A percentile compares a stretch with the other conserved stretches of the same genome.
Conservation (phyloP, 202 grass and related monocot genomes). For the Elaeis oleifera region DNA sequence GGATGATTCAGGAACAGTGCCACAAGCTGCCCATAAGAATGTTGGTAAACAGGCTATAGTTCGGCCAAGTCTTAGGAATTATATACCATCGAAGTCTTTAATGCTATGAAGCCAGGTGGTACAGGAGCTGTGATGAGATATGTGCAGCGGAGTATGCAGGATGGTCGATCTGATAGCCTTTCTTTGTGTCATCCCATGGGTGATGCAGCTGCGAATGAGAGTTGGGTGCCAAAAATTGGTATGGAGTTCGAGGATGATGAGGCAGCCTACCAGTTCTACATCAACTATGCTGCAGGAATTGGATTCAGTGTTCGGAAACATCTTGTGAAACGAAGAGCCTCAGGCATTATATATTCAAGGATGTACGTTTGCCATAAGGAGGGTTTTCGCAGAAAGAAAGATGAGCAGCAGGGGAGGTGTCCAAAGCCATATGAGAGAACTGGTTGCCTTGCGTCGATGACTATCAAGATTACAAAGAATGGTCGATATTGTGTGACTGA, state of each 20-base stretch:
- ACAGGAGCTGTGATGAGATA: constrained; percentile 6
- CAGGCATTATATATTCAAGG: constrained; percentile 34
- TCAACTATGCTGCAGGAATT: constrained; percentile 29
- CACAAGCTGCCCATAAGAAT: not conserved
- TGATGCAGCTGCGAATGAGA: constrained; percentile 5
- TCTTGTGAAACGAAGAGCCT: constrained; percentile 27
- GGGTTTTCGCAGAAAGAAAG: constrained; percentile 28
- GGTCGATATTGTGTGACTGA: constrained; percentile 27
- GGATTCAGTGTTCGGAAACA: constrained; percentile 38
- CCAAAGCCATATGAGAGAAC: constrained; percentile 36
- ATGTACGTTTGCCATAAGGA: constrained; percentile 38
- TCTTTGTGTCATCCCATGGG: not conserved
- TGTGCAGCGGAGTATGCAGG: not conserved
- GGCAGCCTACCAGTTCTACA: constrained; percentile 29
- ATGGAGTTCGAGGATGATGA: constrained; percentile 39
- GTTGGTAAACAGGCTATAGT: not conserved
- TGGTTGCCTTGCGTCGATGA: constrained; percentile 30
- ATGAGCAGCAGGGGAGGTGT: constrained; percentile 9
- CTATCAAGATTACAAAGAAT: constrained; percentile 31
- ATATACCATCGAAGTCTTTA: constrained; percentile 1
- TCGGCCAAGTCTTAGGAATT: not conserved
- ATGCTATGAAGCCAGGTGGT: constrained; percentile 9
- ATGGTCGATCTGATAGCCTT: not conserved
- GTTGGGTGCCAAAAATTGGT: constrained; percentile 27
- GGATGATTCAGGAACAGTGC: not conserved